These are phyloP conservation scores for Dipteronia dyeriana DNA, from an alignment of 345 rosid species.

Conservation along the genomic window DNA sequence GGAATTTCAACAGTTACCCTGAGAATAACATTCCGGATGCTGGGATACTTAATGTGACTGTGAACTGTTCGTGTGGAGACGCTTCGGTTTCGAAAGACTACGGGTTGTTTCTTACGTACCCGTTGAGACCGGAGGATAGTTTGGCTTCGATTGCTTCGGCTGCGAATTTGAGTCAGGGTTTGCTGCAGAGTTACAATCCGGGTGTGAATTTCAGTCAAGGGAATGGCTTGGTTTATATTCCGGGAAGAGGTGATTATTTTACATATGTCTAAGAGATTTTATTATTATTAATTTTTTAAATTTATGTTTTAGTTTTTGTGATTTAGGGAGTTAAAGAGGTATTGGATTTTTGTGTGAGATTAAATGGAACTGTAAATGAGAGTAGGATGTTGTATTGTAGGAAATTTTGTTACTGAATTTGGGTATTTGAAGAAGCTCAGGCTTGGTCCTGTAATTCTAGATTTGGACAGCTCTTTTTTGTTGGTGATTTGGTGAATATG, in stretches of 20 bases:
- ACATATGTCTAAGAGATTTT: too few species aligned
- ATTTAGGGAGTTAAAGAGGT: too few species aligned
- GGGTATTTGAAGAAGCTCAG: not conserved
- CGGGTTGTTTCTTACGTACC: conserved; percentile 69
- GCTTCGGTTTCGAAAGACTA: conserved; percentile 44
- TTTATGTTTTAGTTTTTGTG: too few species aligned
- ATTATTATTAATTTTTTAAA: too few species aligned
- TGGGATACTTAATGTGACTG: conserved; percentile 50
- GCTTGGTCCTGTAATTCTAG: not conserved
- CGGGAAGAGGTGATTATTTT: conserved; percentile 54
- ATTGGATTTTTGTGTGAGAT: too few species aligned
- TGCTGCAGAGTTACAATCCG: conserved; percentile 61
- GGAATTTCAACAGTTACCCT: conserved; percentile 33
- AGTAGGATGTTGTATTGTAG: too few species aligned
- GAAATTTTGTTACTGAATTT: not conserved
- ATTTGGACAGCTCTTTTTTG: not conserved
- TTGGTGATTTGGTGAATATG: not conserved
- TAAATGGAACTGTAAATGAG: too few species aligned
- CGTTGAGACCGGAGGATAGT: conserved; percentile 59
- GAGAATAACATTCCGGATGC: conserved; percentile 37
- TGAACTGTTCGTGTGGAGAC: conserved; percentile 77
- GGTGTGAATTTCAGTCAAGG: conserved; percentile 59
- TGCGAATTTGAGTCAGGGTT: conserved; percentile 31
- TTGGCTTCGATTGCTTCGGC: conserved; percentile 43
- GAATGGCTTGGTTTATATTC: conserved; percentile 69